phyloP scores from a whole-genome alignment of 495 filamentous ascomycete species.

The Talaromyces borbonicus region DNA sequence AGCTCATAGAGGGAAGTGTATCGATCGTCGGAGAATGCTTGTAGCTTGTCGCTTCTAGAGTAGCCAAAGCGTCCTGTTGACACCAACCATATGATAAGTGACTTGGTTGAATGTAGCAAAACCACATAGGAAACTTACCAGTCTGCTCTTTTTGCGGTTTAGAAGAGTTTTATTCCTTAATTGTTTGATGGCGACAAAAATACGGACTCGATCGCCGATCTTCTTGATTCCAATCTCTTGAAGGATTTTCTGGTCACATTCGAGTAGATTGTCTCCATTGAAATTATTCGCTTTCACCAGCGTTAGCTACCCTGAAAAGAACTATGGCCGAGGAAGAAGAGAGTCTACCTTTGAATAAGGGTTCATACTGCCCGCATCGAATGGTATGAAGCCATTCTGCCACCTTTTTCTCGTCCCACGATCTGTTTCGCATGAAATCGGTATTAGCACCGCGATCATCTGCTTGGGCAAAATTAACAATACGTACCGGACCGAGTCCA shows the following conservation, averaged over 20 bases:
- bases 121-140: slow-evolving; percentile 45
- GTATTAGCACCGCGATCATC: neutral
- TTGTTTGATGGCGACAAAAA: slow-evolving; percentile 87
- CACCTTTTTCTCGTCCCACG: slow-evolving; percentile 88
- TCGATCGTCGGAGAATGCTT: slow-evolving; percentile 56
- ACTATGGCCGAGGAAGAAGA: neutral
- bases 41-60: slow-evolving; percentile 38
- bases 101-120: neutral
- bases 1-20: slow-evolving; percentile 51
- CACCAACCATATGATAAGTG: slow-evolving; percentile 16
- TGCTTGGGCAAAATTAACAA: neutral
- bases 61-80: slow-evolving; percentile 37
- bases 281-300: slow-evolving; percentile 68
- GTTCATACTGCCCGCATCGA: slow-evolving; percentile 87
- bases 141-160: slow-evolving; percentile 74
- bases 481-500: slow-evolving; percentile 48
- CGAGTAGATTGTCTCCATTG: slow-evolving; percentile 89
- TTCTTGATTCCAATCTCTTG: slow-evolving; percentile 99
- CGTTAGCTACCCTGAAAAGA: neutral
- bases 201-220: slow-evolving; percentile 85
- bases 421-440: slow-evolving; percentile 25
- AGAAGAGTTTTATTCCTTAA: slow-evolving; percentile 76
- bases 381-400: slow-evolving; percentile 83
- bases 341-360: slow-evolving; percentile 63
- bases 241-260: slow-evolving; percentile 91